These are phyloP conservation scores for Stephanodiscus minutulus DNA, from an alignment of 108 stramenopile species.

Conservation along the genomic window DNA sequence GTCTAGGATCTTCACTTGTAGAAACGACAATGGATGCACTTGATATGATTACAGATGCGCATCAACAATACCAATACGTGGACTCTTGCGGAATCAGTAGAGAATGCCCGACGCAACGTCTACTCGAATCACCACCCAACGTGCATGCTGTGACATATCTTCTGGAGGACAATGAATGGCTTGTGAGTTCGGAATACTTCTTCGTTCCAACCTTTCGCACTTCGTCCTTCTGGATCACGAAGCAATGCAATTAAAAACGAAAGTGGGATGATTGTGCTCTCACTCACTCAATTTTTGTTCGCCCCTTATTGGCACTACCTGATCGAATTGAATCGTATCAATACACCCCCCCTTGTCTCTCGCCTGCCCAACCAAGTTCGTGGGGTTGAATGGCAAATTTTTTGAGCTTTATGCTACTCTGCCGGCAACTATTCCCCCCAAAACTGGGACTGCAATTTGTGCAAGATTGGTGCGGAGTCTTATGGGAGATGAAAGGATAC, in stretches of 20 bases:
- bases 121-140: conserved; percentile 69
- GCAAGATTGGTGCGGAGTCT: conserved; percentile 63
- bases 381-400: conserved; percentile 70
- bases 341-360: background rate
- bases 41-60: conserved; percentile 47
- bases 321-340: background rate
- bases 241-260: background rate
- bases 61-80: conserved; percentile 8
- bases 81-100: conserved; percentile 42
- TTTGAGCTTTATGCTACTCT: conserved; percentile 70
- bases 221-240: no score
- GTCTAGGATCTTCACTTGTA: conserved; percentile 66
- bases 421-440: conserved; percentile 46
- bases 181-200: conserved; percentile 3
- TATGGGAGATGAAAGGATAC: conserved; percentile 59
- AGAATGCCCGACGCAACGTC: conserved; percentile 57
- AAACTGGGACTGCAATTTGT: conserved; percentile 62
- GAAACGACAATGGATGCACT: conserved; percentile 67
- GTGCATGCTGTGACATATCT: conserved; percentile 70
- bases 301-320: background rate
- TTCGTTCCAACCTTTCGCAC: background rate
- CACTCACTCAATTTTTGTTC: no score
- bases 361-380: conserved; percentile 20
- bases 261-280: no score
- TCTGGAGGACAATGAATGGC: conserved; percentile 59